Evolutionary conservation across 2,329 filamentous ascomycete species (phyloP), one percentile per base, ranked within the genome.

Genomic region (Trichoderma oligosporum): DNA sequence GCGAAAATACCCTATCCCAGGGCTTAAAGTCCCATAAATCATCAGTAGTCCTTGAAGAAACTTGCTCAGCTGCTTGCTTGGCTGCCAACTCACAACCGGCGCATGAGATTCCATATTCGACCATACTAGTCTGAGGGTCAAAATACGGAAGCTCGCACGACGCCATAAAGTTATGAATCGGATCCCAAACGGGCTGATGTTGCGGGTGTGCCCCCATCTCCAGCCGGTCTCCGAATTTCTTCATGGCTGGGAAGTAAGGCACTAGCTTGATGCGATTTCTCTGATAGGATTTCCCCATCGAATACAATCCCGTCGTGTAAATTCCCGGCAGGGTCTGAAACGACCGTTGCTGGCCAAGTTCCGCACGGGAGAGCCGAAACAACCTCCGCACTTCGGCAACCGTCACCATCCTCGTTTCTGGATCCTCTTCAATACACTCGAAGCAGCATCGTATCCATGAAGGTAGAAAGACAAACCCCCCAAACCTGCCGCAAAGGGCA

Each of bases 401-500:
- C 14, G 42, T 53, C 56, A 53, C 47, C 48, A 58, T 52, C 11
- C 47, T 45, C n/a, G 44, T 55, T 14, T 59, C 57, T 11, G 44
- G 57, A 18, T 48, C 57, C 22, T 59, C 49, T 20, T 48, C 51
- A 33, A 59, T 56, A 24, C 57, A 59, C 39, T 38, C 51, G 31
- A 48, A 56, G 31, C 57, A 59, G 51, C 57, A 59, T 18, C 57
- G 57, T 44, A 29, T 55, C 52, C 51, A 55, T 2, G 35, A 36
- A 4, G 57, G 57, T n/a, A 59, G 31, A 9, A 56, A 59, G n/a
- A 56, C 52, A 14, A 56, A 59, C 8, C 57, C 57, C 2, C 57
- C 51, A 49, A 59, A 59, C 35, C 42, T 44, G 9, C 57, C 57
- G 20, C 57, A 59, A 36, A 59, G 31, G 24, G 57, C 22, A 33